phyloP scores from a whole-genome alignment of 345 rosid species.

The Syzygium aqueum region DNA sequence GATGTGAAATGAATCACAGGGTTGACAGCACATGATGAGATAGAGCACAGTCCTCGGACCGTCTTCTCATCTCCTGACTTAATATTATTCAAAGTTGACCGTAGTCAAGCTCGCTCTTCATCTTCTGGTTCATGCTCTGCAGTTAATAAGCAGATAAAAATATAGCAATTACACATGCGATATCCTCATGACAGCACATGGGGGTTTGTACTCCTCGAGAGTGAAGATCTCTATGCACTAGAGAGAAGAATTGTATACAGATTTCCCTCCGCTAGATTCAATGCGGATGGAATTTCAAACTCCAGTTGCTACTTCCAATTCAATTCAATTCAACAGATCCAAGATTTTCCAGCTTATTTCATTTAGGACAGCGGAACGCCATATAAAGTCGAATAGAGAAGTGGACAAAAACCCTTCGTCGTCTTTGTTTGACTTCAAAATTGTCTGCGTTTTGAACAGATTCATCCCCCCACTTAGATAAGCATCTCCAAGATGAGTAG shows the following conservation, averaged over 20 bases:
- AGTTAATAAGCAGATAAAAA: background rate
- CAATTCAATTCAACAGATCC: background rate
- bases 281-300: background rate
- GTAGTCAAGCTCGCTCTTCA: background rate
- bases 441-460: background rate
- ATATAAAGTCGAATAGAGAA: background rate
- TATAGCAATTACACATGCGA: background rate
- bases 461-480: background rate
- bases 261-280: background rate
- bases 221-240: background rate
- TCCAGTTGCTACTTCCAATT: background rate
- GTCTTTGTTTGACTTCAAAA: background rate
- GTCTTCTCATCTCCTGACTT: background rate
- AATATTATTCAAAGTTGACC: background rate
- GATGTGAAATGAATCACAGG: no score
- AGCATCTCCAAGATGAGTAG: background rate
- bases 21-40: no score
- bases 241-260: background rate
- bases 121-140: background rate
- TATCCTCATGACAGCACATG: background rate
- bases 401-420: background rate
- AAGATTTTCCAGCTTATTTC: background rate
- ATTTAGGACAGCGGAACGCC: background rate
- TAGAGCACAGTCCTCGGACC: no score
- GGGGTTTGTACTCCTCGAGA: background rate